Base-by-base conservation (phyloP, 345 rosid species). In the Moricandia moricandioides region DNA sequence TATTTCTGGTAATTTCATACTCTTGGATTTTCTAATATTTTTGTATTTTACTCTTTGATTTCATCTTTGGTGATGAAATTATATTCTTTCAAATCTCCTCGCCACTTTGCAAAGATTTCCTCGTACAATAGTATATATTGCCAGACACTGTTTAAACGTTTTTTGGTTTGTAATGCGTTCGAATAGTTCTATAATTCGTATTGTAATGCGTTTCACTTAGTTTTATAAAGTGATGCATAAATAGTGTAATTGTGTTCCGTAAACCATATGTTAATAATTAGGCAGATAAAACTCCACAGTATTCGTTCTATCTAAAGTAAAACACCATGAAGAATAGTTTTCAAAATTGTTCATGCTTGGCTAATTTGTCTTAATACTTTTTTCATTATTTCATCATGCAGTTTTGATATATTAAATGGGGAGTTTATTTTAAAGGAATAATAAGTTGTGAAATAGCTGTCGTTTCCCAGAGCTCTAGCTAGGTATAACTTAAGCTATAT, bases 81-180 rank as follows among this genome's bases (percentile, higher is more conserved):
- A 60, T 67, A 71, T 78, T 71, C 77, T 59, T 66, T 51, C 62
- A 71, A 66, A 71, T 65, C 77, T 65, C 13, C 24, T 45, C 24
- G 37, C 33, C 6, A 13, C 67, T 66, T 71, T 66, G 47, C 49
- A 59, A 65, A 67, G 63, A 57, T 49, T 40, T 49, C 55, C 52
- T 76, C 76, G 75, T 76, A 76, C 80, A 26, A 31, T 33, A 33
- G 0, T 1, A n/a, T 52, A 33, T 14, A 62, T 58, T 7, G 52
- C 40, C 40, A 8, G 40, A 35, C 45, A 10, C 45, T 39, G 31
- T 3, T 10, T 39, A 37, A 37, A 37, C 43, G 13, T 37, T 37
- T 37, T 37, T 0, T 37, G 11, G 4, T 37, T 37, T 2, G 12
- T 9, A 37, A 37, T 9, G 43, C 43, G 12, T 3, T 37, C 12